A percentile compares a stretch with the other conserved stretches of the same genome.
phyloP scores from a whole-genome alignment of 2,329 filamentous ascomycete genomes.

The Domatiomyces globalis region DNA sequence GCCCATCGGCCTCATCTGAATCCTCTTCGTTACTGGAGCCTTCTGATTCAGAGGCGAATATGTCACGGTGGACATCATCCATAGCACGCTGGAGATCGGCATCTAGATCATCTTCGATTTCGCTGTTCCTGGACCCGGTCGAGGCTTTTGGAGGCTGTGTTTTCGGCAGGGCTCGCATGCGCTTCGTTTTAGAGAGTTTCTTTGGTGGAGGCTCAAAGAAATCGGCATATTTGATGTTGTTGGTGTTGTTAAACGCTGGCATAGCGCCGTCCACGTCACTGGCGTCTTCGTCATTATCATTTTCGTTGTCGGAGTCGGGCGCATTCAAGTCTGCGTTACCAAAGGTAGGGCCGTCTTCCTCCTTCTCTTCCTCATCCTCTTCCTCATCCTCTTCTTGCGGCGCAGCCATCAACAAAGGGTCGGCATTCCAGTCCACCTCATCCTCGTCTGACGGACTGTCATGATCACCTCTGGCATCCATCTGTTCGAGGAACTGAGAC shows the following conservation, averaged over 20 bases:
- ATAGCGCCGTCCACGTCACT: slow-evolving; percentile 43
- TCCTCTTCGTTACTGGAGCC: slow-evolving; percentile 41
- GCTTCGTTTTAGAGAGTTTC: slow-evolving; percentile 49
- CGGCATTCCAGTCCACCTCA: slow-evolving; percentile 71
- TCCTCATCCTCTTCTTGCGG: slow-evolving; percentile 19
- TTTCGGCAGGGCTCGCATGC: slow-evolving; percentile 40
- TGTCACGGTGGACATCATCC: slow-evolving; percentile 70
- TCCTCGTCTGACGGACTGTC: slow-evolving; percentile 73
- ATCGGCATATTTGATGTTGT: slow-evolving; percentile 79
- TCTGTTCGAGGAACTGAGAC: slow-evolving; percentile 74
- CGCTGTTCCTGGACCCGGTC: slow-evolving; percentile 20
- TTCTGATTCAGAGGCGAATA: slow-evolving; percentile 62
- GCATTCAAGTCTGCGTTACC: slow-evolving; percentile 62
- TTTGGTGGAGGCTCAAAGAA: slow-evolving; percentile 79
- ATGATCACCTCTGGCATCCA: slow-evolving; percentile 62
- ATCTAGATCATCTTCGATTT: slow-evolving; percentile 34
- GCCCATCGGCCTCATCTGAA: slow-evolving; percentile 6
- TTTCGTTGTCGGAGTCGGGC: slow-evolving; percentile 52
- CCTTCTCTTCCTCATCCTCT: slow-evolving; percentile 35
- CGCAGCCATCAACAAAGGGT: slow-evolving; percentile 45
- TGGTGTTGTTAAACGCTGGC: slow-evolving; percentile 55
- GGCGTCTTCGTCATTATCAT: slow-evolving; percentile 34
- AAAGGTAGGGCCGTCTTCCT: slow-evolving; percentile 72
- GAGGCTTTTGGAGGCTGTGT: slow-evolving; percentile 34
- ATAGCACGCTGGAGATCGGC: slow-evolving; percentile 70